Conservation (phyloP, 2,329 filamentous ascomycete genomes). For the Fusarium longipes region DNA sequence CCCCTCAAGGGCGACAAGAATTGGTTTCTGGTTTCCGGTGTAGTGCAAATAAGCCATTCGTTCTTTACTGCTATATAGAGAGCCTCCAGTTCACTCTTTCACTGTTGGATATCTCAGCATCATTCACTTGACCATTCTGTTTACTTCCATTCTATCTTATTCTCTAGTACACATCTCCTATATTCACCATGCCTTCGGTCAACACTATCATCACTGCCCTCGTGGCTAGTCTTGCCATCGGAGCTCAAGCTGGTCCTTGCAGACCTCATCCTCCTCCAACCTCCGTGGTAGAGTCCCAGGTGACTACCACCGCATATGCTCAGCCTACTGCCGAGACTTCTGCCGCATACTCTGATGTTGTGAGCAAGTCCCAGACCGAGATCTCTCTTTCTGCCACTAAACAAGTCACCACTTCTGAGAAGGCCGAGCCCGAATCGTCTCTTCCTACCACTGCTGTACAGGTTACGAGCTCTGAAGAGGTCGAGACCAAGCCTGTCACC, state of each 20-base stretch:
- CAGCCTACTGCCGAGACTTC: slow-evolving; percentile 5
- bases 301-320: neutral
- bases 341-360: neutral
- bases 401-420: too few species aligned
- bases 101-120: slow-evolving; percentile 7
- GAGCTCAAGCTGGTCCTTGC: slow-evolving; percentile 32
- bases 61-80: slow-evolving; percentile 32
- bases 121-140: neutral
- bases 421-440: neutral
- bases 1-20: slow-evolving; percentile 6
- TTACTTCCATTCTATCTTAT: slow-evolving; percentile 15
- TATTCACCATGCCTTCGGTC: slow-evolving; percentile 28
- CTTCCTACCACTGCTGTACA: slow-evolving; percentile 12
- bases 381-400: slow-evolving; percentile 6
- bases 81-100: slow-evolving; percentile 33
- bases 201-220: slow-evolving; percentile 26
- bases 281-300: slow-evolving; percentile 7
- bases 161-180: neutral
- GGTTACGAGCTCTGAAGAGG: slow-evolving; percentile 1
- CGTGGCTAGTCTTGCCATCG: slow-evolving; percentile 27
- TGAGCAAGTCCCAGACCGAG: neutral
- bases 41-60: slow-evolving; percentile 5
- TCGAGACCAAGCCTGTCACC: slow-evolving; percentile 7
- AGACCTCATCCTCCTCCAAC: slow-evolving; percentile 19
- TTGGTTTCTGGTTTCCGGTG: slow-evolving; percentile 6